These are phyloP conservation scores for Angophora floribunda DNA, from an alignment of 345 rosid species.

Conservation along the genomic window DNA sequence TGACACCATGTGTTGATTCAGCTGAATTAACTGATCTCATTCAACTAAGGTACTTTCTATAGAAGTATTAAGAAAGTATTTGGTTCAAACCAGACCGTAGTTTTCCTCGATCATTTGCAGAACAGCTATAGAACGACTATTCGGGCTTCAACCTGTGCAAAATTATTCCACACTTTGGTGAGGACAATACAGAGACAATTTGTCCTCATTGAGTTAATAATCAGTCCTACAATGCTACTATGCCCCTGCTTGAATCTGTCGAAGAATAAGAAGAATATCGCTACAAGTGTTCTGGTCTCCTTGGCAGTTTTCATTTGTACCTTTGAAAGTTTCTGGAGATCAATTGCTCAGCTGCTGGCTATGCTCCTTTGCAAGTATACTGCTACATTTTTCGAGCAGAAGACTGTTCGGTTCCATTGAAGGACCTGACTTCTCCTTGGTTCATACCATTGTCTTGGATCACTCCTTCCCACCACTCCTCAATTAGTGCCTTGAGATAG, in stretches of 20 bases:
- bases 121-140: slow-evolving; percentile 73
- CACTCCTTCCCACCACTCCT: slow-evolving; percentile 93
- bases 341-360: slow-evolving; percentile 46
- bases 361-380: slow-evolving; percentile 43
- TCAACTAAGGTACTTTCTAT: background rate
- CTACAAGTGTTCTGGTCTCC: background rate
- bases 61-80: background rate
- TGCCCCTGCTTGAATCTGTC: background rate
- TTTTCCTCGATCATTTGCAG: slow-evolving; percentile 85
- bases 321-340: slow-evolving; percentile 71
- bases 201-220: background rate
- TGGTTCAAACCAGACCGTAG: slow-evolving; percentile 21
- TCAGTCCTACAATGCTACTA: background rate
- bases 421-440: slow-evolving; percentile 18
- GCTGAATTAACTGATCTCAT: background rate
- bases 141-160: slow-evolving; percentile 72
- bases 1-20: background rate
- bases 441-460: slow-evolving; percentile 35
- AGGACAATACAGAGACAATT: background rate
- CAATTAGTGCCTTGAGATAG: slow-evolving; percentile 72
- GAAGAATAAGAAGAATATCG: background rate
- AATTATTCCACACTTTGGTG: background rate
- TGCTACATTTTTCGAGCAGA: slow-evolving; percentile 75
- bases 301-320: slow-evolving; percentile 10
- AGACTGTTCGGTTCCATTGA: slow-evolving; percentile 35